Base-by-base conservation (phyloP, 176 grass and related monocot species). In the Oryza punctata region DNA sequence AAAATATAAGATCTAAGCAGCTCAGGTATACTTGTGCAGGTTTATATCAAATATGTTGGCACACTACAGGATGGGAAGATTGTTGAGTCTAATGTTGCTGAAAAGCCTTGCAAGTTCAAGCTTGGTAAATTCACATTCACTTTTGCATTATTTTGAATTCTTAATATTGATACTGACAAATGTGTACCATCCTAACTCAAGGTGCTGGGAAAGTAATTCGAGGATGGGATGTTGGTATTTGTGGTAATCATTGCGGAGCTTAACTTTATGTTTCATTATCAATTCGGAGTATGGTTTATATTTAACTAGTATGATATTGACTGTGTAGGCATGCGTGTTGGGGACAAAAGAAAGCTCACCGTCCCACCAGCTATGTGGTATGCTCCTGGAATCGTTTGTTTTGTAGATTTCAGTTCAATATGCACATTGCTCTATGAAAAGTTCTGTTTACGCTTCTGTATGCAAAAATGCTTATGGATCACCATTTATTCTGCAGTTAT, bases 201-300 rank as follows among this genome's bases (percentile, higher is more conserved):
- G 93, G 93, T 92, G 78, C 88, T 87, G 87, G 89, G 25, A 81
- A 98, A 61, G 96, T 98, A 63, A 94, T 92, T 57, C 87, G 85
- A 69, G 96, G 96, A 91, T 98, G 93, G 96, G 89, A 98, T 81
- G 60, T 94, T 14, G 96, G 96, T 70, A 69, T 98, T 87, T 69
- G 38, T 85, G 96, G 96, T 98, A 95, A 73, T 72, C 9, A 78
- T 28, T 38, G 47, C 4, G 12, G 69, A 63, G 26, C 27, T 38
- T 27, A 73, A 68, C 44, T 46, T 25, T 38, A 52, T 33, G 3
- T 38, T 77, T 21, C 16, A 28, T 37, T 24, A 2, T 18, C 21
- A 4, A 68, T 88, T 47, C 8, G 24, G 57, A 67, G 1, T 32
- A 45, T 29, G 23, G 1, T 40, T 57, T 70, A 24, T 70, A 85